Conservation (phyloP, 148 eudicot genomes). For the Cornus florida region DNA sequence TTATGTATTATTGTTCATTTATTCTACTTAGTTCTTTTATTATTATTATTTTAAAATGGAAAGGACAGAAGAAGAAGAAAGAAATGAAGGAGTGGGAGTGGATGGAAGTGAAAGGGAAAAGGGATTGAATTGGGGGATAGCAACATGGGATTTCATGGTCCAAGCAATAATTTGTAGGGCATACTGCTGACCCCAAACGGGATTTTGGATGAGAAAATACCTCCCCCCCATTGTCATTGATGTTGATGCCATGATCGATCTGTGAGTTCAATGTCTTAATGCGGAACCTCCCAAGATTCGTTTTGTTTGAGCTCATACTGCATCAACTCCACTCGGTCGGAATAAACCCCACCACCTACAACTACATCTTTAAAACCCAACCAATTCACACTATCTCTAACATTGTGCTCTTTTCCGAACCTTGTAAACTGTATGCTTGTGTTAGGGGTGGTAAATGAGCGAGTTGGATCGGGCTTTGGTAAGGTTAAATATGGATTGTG, state of each 20-base stretch:
- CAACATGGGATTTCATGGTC: conserved; percentile 20
- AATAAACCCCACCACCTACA: conserved; percentile 13
- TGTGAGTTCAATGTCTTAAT: background rate
- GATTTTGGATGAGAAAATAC: background rate
- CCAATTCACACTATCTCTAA: background rate
- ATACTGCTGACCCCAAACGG: background rate
- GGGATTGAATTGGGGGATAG: conserved; percentile 10
- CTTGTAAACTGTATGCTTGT: too few relatives aligned
- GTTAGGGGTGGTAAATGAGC: too few relatives aligned
- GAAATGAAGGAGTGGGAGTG: background rate
- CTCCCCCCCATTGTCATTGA: background rate
- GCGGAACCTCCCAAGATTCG: background rate
- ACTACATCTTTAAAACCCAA: background rate
- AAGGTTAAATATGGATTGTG: too few relatives aligned
- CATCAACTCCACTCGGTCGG: conserved; percentile 19
- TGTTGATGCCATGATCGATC: background rate
- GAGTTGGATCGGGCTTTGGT: too few relatives aligned
- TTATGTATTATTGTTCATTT: too few relatives aligned
- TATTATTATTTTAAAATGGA: too few relatives aligned
- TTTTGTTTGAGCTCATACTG: background rate
- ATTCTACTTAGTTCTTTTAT: too few relatives aligned
- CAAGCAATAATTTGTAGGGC: conserved; percentile 28
- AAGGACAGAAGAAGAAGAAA: background rate
- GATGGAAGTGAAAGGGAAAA: conserved; percentile 2
- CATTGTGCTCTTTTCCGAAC: background rate